A percentile compares a stretch with the other conserved stretches of the same genome.
Evolutionary conservation across 2,329 filamentous ascomycete genomes (phyloP).

Genomic region (Fusarium equiseti): DNA sequence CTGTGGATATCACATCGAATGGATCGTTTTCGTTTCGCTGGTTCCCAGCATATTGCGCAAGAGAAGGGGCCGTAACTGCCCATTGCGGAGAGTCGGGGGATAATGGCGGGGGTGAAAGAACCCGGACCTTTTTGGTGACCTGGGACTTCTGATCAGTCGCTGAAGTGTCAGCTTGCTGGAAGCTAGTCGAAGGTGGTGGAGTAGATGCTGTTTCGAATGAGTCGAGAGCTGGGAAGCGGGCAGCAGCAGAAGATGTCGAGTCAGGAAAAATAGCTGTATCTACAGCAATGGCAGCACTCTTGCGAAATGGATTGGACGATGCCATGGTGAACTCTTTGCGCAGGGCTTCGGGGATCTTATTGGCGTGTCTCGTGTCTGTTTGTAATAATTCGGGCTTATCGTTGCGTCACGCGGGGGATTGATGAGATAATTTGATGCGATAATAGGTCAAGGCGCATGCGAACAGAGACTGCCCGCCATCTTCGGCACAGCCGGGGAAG

Average conservation of each 20-base stretch:
- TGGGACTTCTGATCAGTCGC: conserved; percentile 59
- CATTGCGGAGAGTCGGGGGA: conserved; percentile 64
- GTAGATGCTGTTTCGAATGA: conserved; percentile 48
- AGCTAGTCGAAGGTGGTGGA: conserved; percentile 45
- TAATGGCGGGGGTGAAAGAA: conserved; percentile 73
- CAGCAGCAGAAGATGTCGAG: conserved; percentile 20
- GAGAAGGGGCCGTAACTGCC: conserved; percentile 50
- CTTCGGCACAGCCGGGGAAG: conserved; percentile 47
- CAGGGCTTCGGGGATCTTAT: conserved; percentile 16
- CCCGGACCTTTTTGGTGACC: conserved; percentile 75
- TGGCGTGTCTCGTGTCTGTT: conserved; percentile 21
- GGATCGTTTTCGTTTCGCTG: conserved; percentile 48
- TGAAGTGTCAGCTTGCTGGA: conserved; percentile 47
- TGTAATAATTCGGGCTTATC: conserved; percentile 28
- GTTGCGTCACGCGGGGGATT: conserved; percentile 19
- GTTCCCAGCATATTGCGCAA: conserved; percentile 47
- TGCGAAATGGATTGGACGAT: conserved; percentile 67
- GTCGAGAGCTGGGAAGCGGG: conserved; percentile 48
- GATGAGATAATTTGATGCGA: conserved; percentile 27
- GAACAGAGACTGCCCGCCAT: conserved; percentile 46
- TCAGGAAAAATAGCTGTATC: conserved; percentile 28
- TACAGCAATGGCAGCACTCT: conserved; percentile 51
- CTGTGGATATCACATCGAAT: conserved; percentile 49
- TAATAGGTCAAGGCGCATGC: conserved; percentile 45
- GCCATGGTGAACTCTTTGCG: conserved; percentile 40